Conservation (phyloP, 345 rosid species). For the Pelargonium nanum region DNA sequence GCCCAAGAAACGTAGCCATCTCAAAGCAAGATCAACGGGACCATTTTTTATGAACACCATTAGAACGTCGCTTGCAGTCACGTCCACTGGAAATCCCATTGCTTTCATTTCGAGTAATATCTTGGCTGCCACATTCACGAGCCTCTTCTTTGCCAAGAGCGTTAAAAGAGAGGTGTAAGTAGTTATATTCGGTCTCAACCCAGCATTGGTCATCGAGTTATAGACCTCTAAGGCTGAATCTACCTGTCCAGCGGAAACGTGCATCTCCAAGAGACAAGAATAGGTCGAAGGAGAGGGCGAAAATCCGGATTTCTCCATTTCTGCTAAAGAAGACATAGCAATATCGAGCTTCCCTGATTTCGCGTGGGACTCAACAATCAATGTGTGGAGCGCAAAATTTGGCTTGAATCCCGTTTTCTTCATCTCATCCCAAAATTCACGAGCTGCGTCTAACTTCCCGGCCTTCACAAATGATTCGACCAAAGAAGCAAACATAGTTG, state of each 20-base stretch:
- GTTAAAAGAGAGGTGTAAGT: conserved; percentile 70
- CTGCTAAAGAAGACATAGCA: conserved; percentile 71
- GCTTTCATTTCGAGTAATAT: conserved; percentile 92
- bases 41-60: conserved; percentile 96
- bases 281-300: conserved; percentile 86
- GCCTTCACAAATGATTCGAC: conserved; percentile 85
- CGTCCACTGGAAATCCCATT: conserved; percentile 85
- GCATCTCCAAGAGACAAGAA: conserved; percentile 91
- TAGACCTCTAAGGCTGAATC: conserved; percentile 91
- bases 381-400: conserved; percentile 72
- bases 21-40: conserved; percentile 76
- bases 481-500: conserved; percentile 75
- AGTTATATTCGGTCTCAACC: conserved; percentile 81
- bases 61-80: conserved; percentile 86
- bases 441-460: conserved; percentile 80
- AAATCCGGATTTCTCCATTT: conserved; percentile 95
- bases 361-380: conserved; percentile 86
- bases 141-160: conserved; percentile 81
- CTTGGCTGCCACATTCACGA: conserved; percentile 89
- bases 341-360: conserved; percentile 93
- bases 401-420: conserved; percentile 75
- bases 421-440: conserved; percentile 92
- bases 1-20: conserved; percentile 92
- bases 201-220: conserved; percentile 89
- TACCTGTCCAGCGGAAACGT: conserved; percentile 81